A percentile compares a stretch with the other conserved stretches of the same genome.
phyloP scores from a whole-genome alignment of 2,329 filamentous ascomycete genomes.

The Stagonosporopsis chrysanthemi region DNA sequence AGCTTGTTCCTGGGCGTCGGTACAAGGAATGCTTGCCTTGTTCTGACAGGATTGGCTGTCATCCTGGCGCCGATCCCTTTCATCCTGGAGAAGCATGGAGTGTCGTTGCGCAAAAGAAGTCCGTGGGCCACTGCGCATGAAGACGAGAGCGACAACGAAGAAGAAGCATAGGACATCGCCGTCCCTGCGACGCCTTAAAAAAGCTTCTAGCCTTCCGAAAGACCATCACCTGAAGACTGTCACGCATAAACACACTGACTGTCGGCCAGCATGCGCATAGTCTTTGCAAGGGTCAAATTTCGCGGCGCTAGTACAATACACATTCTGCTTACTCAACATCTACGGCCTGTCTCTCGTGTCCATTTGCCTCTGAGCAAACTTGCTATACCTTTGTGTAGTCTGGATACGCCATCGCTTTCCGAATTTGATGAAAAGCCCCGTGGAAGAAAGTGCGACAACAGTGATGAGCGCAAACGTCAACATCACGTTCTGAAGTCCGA shows the following conservation, averaged over 20 bases:
- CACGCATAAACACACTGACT: not conserved
- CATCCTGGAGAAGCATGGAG: conserved; percentile 45
- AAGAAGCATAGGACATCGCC: not conserved
- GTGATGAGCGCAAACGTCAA: conserved; percentile 20
- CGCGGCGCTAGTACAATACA: not conserved
- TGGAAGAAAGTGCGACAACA: conserved; percentile 8
- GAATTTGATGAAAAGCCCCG: conserved; percentile 14
- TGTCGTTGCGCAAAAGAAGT: conserved; percentile 46
- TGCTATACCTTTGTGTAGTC: conserved; percentile 6
- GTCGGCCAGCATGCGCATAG: too few relatives aligned
- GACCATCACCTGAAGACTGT: not conserved
- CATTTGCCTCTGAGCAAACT: conserved; percentile 9
- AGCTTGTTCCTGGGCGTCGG: conserved; percentile 42
- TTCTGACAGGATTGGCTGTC: conserved; percentile 40
- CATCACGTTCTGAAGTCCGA: conserved; percentile 19
- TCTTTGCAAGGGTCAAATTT: not conserved
- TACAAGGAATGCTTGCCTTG: conserved; percentile 40
- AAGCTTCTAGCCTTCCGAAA: not conserved
- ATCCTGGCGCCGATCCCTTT: conserved; percentile 45
- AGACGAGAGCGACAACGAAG: conserved; percentile 38
- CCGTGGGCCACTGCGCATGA: conserved; percentile 51
- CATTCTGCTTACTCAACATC: not conserved
- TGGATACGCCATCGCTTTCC: conserved; percentile 14
- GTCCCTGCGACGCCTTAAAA: too few relatives aligned
- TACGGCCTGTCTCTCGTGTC: conserved; percentile 11